Conservation (phyloP, 2,329 filamentous ascomycete genomes). For the Sclerotinia sclerotiorum region DNA sequence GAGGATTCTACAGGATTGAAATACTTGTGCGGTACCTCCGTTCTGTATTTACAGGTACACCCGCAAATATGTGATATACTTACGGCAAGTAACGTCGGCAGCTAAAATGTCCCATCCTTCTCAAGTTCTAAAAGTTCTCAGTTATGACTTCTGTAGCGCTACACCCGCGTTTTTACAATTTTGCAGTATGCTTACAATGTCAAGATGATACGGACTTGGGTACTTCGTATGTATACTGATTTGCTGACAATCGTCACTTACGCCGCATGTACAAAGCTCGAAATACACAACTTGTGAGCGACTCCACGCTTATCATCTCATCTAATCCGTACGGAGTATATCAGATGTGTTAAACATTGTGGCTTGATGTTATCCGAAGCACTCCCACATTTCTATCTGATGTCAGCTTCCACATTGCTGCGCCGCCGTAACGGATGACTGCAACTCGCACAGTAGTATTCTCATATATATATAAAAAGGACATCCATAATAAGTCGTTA, state of each 20-base stretch:
- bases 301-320: background rate
- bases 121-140: background rate
- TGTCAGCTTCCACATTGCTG: conserved; percentile 16
- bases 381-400: background rate
- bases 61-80: background rate
- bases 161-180: background rate
- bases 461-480: conserved; percentile 7
- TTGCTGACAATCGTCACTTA: background rate
- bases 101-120: background rate
- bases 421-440: background rate
- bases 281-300: conserved; percentile 1
- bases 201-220: background rate
- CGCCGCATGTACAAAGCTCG: background rate
- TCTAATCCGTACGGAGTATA: background rate
- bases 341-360: background rate
- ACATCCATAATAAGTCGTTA: background rate
- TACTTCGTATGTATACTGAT: background rate
- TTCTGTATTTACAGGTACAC: background rate
- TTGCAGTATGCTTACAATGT: background rate
- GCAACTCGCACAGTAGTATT: background rate
- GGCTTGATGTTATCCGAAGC: conserved; percentile 8
- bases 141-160: background rate
- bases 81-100: background rate
- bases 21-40: conserved; percentile 3
- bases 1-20: conserved; percentile 1